These are phyloP conservation scores for Mycena olivaceomarginata DNA, from an alignment of 768 basidiomycete genomes.

Conservation along the genomic window DNA sequence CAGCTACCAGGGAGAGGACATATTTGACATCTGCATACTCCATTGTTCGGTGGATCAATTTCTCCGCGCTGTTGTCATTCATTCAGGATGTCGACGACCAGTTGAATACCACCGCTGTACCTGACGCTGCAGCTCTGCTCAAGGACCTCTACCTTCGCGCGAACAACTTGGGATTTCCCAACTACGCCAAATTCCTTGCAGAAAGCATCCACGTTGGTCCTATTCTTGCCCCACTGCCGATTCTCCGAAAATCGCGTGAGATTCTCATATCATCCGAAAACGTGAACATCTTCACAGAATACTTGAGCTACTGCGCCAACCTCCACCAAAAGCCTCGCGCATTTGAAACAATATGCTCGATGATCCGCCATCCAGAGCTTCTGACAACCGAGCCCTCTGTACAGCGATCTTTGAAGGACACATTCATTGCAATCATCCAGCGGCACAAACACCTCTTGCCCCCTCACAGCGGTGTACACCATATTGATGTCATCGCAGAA, in stretches of 20 bases:
- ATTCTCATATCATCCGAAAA: neutral
- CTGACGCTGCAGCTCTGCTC: neutral
- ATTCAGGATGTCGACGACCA: neutral
- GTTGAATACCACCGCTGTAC: neutral
- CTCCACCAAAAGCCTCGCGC: neutral
- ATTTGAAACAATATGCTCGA: neutral
- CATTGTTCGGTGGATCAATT: neutral
- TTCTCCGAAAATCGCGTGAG: neutral
- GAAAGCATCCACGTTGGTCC: neutral
- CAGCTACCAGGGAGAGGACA: neutral
- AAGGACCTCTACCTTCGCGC: neutral
- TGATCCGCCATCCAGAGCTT: neutral
- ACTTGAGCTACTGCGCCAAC: neutral
- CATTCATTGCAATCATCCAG: neutral
- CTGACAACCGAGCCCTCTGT: neutral
- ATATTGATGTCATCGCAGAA: neutral
- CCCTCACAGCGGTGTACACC: neutral
- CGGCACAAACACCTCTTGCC: neutral
- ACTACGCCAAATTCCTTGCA: neutral
- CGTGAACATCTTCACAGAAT: neutral
- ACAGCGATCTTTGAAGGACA: neutral
- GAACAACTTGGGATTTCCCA: neutral
- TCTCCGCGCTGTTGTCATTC: neutral
- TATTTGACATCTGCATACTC: neutral
- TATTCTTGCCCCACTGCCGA: neutral